Evolutionary conservation across 805 yeast species (phyloP).

Genomic region (Candida methanosorbosa): DNA sequence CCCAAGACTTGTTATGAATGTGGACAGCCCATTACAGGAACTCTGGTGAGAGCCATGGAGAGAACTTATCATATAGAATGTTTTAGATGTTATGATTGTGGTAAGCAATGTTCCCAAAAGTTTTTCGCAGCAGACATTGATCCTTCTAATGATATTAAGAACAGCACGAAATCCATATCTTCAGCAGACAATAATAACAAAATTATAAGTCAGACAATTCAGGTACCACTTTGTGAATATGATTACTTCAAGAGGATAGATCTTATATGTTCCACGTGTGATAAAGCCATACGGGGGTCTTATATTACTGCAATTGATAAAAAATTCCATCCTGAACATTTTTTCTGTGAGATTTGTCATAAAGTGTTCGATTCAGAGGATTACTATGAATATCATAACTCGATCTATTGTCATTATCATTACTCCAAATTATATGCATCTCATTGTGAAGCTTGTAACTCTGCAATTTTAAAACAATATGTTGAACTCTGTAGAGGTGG

Average conservation of each 20-base stretch:
- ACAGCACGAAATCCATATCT: too few relatives aligned
- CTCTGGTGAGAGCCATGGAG: slow-evolving; percentile 78
- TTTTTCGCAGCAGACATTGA: slow-evolving; percentile 71
- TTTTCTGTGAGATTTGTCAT: slow-evolving; percentile 81
- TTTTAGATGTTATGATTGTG: slow-evolving; percentile 82
- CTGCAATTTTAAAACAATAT: slow-evolving; percentile 87
- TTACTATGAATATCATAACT: slow-evolving; percentile 78
- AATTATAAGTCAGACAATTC: slow-evolving; percentile 25
- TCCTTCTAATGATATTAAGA: slow-evolving; percentile 1
- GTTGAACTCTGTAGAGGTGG: slow-evolving; percentile 91
- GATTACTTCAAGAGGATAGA: slow-evolving; percentile 84
- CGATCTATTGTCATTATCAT: slow-evolving; percentile 86
- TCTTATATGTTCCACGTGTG: slow-evolving; percentile 80
- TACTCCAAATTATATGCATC: slow-evolving; percentile 81
- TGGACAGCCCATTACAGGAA: slow-evolving; percentile 48
- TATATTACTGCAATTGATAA: slow-evolving; percentile 90
- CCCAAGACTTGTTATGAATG: slow-evolving; percentile 44
- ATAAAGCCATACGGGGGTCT: slow-evolving; percentile 80
- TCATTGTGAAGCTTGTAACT: slow-evolving; percentile 88
- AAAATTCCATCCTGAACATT: slow-evolving; percentile 92
- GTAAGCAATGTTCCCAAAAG: slow-evolving; percentile 69
- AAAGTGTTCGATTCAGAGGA: slow-evolving; percentile 88
- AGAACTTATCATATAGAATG: slow-evolving; percentile 80
- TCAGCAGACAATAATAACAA: slow-evolving; percentile 4
- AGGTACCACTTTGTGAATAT: slow-evolving; percentile 75